Conservation (phyloP, 192 early-diverging fungal genomes). For the Chytriomyces sp. region DNA sequence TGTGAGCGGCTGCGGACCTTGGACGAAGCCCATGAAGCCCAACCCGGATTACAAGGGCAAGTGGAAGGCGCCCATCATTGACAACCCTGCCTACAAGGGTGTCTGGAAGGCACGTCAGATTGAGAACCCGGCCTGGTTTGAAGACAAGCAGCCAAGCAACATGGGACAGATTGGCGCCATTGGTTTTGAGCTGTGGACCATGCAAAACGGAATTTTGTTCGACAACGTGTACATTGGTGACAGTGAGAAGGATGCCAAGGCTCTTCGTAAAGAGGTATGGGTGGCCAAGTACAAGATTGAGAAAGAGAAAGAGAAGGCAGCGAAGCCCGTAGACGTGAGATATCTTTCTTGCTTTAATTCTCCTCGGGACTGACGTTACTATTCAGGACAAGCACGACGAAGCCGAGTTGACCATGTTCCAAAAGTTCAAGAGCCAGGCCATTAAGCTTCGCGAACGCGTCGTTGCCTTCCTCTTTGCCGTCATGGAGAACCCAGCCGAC, state of each 20-base stretch:
- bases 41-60: conserved; percentile 95
- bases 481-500: conserved; percentile 36
- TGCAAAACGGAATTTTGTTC: conserved; percentile 85
- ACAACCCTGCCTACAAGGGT: conserved; percentile 93
- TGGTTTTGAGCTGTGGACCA: conserved; percentile 94
- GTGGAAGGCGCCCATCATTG: conserved; percentile 82
- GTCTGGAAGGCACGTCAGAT: conserved; percentile 85
- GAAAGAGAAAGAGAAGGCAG: conserved; percentile 62
- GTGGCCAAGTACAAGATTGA: conserved; percentile 74
- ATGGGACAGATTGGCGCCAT: conserved; percentile 80
- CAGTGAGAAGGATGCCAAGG: conserved; percentile 66
- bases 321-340: neutral
- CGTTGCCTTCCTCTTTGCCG: conserved; percentile 31
- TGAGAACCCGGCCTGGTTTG: conserved; percentile 81
- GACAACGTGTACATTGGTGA: conserved; percentile 91
- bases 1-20: conserved; percentile 75
- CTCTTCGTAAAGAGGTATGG: conserved; percentile 78
- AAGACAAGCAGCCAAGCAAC: conserved; percentile 76
- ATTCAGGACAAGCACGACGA: conserved; percentile 8
- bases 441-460: conserved; percentile 17
- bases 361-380: neutral
- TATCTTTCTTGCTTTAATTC: neutral
- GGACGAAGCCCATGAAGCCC: conserved; percentile 77
- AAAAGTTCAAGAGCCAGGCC: conserved; percentile 27
- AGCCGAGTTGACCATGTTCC: conserved; percentile 8